Conservation (phyloP, 2,329 filamentous ascomycete genomes). For the Hypoxylon sp. region DNA sequence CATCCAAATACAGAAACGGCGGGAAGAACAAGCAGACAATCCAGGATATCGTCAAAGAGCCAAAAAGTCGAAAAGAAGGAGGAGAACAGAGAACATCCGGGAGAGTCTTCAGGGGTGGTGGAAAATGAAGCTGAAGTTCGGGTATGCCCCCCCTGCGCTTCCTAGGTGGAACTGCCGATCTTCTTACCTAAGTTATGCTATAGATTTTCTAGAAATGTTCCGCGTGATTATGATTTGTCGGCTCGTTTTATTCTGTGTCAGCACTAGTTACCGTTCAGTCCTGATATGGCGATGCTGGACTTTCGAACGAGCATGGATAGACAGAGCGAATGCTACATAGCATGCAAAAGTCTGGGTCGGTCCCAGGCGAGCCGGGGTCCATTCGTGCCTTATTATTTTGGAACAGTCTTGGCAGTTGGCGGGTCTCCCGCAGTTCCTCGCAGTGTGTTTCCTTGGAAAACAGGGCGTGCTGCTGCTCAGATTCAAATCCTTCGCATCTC, state of each 20-base stretch:
- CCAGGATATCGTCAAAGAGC: conserved; percentile 10
- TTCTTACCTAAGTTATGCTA: conserved; percentile 28
- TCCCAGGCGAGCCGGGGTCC: conserved; percentile 6
- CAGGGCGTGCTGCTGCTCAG: background rate
- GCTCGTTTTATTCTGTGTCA: conserved; percentile 24
- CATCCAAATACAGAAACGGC: conserved; percentile 4
- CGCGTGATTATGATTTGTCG: conserved; percentile 32
- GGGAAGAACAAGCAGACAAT: background rate
- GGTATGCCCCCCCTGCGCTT: conserved; percentile 15
- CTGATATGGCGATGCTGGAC: conserved; percentile 37
- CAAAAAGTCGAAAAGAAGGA: conserved; percentile 11
- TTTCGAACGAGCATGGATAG: conserved; percentile 24
- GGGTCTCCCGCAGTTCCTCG: conserved; percentile 17
- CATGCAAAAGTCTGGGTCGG: conserved; percentile 18
- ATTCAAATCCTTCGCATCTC: conserved; percentile 1
- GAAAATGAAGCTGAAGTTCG: conserved; percentile 23
- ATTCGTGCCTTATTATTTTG: conserved; percentile 24
- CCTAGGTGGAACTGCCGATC: conserved; percentile 26
- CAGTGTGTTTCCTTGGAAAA: conserved; percentile 3
- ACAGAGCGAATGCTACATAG: conserved; percentile 32
- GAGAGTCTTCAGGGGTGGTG: conserved; percentile 22
- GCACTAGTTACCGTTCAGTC: conserved; percentile 28
- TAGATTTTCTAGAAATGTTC: conserved; percentile 40
- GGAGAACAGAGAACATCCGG: conserved; percentile 21
- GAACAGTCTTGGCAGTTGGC: conserved; percentile 28